These are phyloP conservation scores for Candida tammaniensis DNA, from an alignment of 805 yeast species.

Conservation along the genomic window DNA sequence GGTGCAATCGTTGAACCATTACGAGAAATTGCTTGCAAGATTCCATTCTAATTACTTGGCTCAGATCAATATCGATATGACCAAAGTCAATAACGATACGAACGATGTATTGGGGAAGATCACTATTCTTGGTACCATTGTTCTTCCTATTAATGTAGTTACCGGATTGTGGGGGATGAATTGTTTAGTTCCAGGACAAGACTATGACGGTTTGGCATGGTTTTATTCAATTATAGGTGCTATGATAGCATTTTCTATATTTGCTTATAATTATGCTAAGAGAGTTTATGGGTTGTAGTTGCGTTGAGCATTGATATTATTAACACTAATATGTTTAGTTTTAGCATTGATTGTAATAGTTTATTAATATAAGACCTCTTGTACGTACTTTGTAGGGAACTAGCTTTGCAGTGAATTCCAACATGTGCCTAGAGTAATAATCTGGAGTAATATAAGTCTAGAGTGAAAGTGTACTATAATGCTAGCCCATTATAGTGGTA, in stretches of 20 bases:
- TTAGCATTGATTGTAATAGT: no score
- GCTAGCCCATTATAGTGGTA: no score
- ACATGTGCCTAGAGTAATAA: no score
- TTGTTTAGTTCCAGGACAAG: slow-evolving; percentile 93
- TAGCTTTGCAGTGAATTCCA: no score
- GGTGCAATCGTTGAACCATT: slow-evolving; percentile 93
- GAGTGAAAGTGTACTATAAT: no score
- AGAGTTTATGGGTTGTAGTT: slow-evolving; percentile 35
- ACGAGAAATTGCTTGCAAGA: slow-evolving; percentile 88
- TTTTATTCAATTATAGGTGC: slow-evolving; percentile 36
- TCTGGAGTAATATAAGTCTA: no score
- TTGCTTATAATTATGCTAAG: slow-evolving; percentile 40
- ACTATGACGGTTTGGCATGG: slow-evolving; percentile 37
- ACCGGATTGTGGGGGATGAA: slow-evolving; percentile 99
- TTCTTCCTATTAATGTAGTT: slow-evolving; percentile 88
- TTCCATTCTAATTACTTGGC: slow-evolving; percentile 97
- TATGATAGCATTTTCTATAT: slow-evolving; percentile 33
- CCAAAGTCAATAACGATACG: slow-evolving; percentile 93
- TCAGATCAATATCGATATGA: slow-evolving; percentile 96
- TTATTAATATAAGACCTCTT: no score
- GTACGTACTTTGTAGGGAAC: no score
- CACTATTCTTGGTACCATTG: slow-evolving; percentile 91
- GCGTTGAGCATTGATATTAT: no score
- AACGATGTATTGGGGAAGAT: slow-evolving; percentile 94
- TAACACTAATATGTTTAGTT: background rate